Conservation (phyloP, 345 rosid genomes). For the Arabis hirsuta region DNA sequence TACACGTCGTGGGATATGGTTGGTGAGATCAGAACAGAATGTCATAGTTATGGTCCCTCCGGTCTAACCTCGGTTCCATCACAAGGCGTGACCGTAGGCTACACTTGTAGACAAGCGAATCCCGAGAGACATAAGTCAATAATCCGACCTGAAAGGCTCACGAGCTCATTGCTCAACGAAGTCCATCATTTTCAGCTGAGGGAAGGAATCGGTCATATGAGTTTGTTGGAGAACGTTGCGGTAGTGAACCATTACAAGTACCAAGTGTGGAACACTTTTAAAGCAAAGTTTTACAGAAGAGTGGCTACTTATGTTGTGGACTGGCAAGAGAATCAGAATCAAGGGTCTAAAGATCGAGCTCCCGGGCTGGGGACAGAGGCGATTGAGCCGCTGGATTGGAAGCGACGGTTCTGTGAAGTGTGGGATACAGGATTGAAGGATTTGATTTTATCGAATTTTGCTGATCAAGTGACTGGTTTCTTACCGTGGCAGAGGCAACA, state of each 20-base stretch:
- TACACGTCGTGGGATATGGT: constrained; percentile 57
- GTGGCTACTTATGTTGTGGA: constrained; percentile 94
- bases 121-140: constrained; percentile 95
- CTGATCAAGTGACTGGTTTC: constrained; percentile 62
- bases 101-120: constrained; percentile 83
- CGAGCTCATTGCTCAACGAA: constrained; percentile 72
- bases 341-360: constrained; percentile 93
- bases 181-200: constrained; percentile 84
- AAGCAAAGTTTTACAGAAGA: constrained; percentile 87
- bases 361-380: constrained; percentile 95
- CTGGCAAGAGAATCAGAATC: constrained; percentile 88
- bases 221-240: constrained; percentile 67
- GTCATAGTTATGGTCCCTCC: constrained; percentile 95
- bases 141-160: constrained; percentile 63
- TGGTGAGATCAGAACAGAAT: constrained; percentile 82
- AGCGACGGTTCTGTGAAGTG: constrained; percentile 81
- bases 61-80: constrained; percentile 72
- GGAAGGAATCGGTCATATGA: constrained; percentile 62
- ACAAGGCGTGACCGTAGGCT: constrained; percentile 82
- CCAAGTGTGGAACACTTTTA: constrained; percentile 94
- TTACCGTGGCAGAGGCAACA: constrained; percentile 80
- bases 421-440: constrained; percentile 95
- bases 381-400: constrained; percentile 83
- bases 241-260: constrained; percentile 93
- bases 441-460: constrained; percentile 75